Evolutionary conservation across 768 basidiomycete species (phyloP).

Genomic region (Kwoniella newhampshirensis): DNA sequence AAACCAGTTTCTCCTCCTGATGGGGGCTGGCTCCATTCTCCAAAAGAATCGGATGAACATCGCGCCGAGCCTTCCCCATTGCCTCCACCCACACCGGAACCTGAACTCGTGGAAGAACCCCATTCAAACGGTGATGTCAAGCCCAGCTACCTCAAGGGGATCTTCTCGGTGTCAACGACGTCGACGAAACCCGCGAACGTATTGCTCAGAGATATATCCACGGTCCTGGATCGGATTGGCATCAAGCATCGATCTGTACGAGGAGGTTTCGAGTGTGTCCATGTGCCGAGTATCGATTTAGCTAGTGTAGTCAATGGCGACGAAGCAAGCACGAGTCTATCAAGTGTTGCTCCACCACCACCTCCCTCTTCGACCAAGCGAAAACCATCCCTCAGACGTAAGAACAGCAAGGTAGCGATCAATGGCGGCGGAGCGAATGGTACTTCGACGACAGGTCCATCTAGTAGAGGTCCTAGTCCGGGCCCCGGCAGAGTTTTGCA

Average conservation of each 20-base stretch:
- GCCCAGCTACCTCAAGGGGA: slow-evolving; percentile 90
- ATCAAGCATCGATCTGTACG: slow-evolving; percentile 89
- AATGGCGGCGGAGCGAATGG: slow-evolving; percentile 7
- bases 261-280: slow-evolving; percentile 92
- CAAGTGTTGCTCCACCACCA: slow-evolving; percentile 12
- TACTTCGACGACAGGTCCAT: not conserved
- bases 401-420: slow-evolving; percentile 27
- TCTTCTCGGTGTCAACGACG: slow-evolving; percentile 97
- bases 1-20: slow-evolving; percentile 16
- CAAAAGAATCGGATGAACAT: slow-evolving; percentile 25
- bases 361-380: slow-evolving; percentile 6
- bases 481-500: slow-evolving; percentile 5
- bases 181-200: slow-evolving; percentile 78
- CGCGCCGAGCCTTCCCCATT: slow-evolving; percentile 7
- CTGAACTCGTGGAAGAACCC: slow-evolving; percentile 3
- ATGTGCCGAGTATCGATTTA: slow-evolving; percentile 89
- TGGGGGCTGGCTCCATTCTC: slow-evolving; percentile 14
- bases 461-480: slow-evolving; percentile 10
- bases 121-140: slow-evolving; percentile 64
- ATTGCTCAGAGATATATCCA: slow-evolving; percentile 79
- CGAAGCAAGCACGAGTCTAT: slow-evolving; percentile 31
- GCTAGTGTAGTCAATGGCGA: slow-evolving; percentile 61
- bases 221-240: slow-evolving; percentile 89
- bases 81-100: slow-evolving; percentile 16
- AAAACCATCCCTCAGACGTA: slow-evolving; percentile 26